Evolutionary conservation across 2,329 filamentous ascomycete species (phyloP).

Genomic region (Clarireedia hainanense): DNA sequence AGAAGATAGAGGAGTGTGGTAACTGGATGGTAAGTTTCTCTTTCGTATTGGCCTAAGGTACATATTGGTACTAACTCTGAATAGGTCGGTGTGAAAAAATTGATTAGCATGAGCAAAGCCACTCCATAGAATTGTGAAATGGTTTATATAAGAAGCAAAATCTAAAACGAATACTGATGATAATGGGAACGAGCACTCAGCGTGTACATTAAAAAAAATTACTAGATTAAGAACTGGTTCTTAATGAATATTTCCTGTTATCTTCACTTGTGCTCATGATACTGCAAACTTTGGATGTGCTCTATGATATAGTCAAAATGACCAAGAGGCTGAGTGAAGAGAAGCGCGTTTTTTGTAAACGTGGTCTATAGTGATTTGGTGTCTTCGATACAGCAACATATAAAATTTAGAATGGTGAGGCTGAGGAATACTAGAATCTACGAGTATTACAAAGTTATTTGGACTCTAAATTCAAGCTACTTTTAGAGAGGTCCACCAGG

Average conservation of each 20-base stretch:
- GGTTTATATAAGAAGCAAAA: not conserved
- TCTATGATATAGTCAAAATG: too few relatives aligned
- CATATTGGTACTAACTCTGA: constrained; percentile 33
- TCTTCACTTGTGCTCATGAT: not conserved
- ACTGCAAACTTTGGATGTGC: too few relatives aligned
- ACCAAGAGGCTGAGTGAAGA: too few relatives aligned
- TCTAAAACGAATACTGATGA: not conserved
- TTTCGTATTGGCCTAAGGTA: not conserved
- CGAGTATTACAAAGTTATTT: too few relatives aligned
- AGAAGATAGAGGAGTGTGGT: constrained; percentile 72
- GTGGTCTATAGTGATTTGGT: too few relatives aligned
- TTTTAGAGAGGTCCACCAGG: too few relatives aligned
- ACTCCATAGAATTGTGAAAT: constrained; percentile 39
- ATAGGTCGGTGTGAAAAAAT: constrained; percentile 66
- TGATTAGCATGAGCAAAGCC: constrained; percentile 73
- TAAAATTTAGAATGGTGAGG: too few relatives aligned
- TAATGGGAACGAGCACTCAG: constrained; percentile 2
- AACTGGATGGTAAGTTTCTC: constrained; percentile 71
- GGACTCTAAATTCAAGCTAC: too few relatives aligned
- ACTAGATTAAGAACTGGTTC: constrained; percentile 3
- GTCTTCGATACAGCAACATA: too few relatives aligned
- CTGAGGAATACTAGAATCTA: too few relatives aligned
- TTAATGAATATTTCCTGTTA: not conserved
- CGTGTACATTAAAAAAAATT: constrained; percentile 7
- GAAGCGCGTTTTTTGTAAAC: too few relatives aligned